Evolutionary conservation across 805 yeast genomes (phyloP), one percentile per base, ranked within the genome.

Genomic region (Priceomyces medius): DNA sequence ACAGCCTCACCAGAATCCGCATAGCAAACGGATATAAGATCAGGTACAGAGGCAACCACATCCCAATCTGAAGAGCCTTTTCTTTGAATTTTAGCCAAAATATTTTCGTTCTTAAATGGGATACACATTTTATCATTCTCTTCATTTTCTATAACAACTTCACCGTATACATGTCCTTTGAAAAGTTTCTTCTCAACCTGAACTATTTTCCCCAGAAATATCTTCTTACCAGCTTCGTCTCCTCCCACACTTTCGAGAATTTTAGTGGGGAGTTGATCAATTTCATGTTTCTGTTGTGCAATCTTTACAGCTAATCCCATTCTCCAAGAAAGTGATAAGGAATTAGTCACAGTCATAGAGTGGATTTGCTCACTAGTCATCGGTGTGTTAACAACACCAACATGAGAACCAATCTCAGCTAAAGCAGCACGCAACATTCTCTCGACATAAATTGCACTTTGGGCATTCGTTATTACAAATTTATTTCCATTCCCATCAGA

Each of bases 41-140:
- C 77, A n/a, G 78, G 78, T 31, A 71, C 77, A 4, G 73, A 58
- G 40, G 68, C 59, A 8, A 70, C 59, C n/a, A 61, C 51, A 38
- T 59, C 51, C 17, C 56, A 53, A 6, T 55, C 55, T 2, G 40
- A 48, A 3, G 50, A 19, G 16, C 47, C 54, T 7, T 44, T 41
- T 20, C 49, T 48, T 29, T 53, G 43, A 16, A 59, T 19, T 38
- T 55, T 56, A 20, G 69, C 68, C 27, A 54, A 54, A 17, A 73
- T 66, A 51, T 73, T 73, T 47, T 74, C 78, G 47, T 74, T 73
- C 53, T 73, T 70, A 65, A 73, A 74, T 21, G 77, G 77, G 35
- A 73, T 72, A n/a, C 47, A 8, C 38, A 41, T 44, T 9, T 26
- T 40, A 29, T 31, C 45, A 40, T 9, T 42, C 4, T 39, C 41